Conservation (phyloP, 2,329 filamentous ascomycete genomes). For the Hypoxylon sp. region DNA sequence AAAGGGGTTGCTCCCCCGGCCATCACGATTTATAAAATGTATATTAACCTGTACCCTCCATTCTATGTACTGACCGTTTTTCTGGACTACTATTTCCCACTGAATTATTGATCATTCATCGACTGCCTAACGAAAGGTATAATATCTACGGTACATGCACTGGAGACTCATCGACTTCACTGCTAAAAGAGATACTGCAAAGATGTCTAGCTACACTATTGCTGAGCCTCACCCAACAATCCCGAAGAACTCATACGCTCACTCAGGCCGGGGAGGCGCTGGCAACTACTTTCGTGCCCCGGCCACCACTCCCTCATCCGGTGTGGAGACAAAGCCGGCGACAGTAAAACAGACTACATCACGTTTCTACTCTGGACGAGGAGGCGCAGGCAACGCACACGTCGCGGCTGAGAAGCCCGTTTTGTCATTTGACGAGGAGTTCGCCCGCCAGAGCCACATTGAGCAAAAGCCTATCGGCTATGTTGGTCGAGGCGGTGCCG, state of each 20-base stretch:
- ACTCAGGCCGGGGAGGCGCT: slow-evolving; percentile 69
- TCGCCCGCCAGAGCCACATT: slow-evolving; percentile 67
- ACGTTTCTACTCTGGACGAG: slow-evolving; percentile 76
- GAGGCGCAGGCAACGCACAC: slow-evolving; percentile 76
- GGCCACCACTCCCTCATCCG: slow-evolving; percentile 58
- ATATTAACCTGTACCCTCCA: slow-evolving; percentile 47
- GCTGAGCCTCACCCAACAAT: slow-evolving; percentile 66
- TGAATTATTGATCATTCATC: slow-evolving; percentile 7
- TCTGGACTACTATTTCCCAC: slow-evolving; percentile 18
- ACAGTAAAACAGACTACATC: slow-evolving; percentile 60
- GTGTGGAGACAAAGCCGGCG: slow-evolving; percentile 62
- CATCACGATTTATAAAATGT: slow-evolving; percentile 44
- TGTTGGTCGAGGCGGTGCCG: slow-evolving; percentile 75
- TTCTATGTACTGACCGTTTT: slow-evolving; percentile 5
- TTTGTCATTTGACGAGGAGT: slow-evolving; percentile 78
- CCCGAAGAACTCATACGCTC: slow-evolving; percentile 62
- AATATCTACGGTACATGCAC: slow-evolving; percentile 10
- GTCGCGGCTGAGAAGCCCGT: slow-evolving; percentile 66
- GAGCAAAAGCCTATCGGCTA: slow-evolving; percentile 69
- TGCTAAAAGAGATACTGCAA: slow-evolving; percentile 38
- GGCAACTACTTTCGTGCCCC: slow-evolving; percentile 69
- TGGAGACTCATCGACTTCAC: slow-evolving; percentile 30
- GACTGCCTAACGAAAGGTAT: slow-evolving; percentile 14
- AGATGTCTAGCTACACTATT: slow-evolving; percentile 62
- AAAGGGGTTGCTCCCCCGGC: slow-evolving; percentile 48